These are phyloP conservation scores for Biscutella laevigata DNA, from an alignment of 441 rosid species.

Conservation along the genomic window DNA sequence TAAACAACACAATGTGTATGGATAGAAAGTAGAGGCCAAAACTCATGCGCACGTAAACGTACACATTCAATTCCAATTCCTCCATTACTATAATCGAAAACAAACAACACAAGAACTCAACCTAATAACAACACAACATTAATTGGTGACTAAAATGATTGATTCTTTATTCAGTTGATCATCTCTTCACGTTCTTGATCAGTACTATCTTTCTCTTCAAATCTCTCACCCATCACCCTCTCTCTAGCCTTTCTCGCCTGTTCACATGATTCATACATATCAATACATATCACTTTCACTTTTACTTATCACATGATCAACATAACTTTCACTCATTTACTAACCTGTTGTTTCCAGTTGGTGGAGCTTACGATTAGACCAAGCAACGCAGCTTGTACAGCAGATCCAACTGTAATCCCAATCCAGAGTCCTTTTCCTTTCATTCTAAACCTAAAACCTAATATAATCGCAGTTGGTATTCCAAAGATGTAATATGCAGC, in stretches of 20 bases:
- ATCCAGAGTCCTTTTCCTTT: constrained; percentile 49
- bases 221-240: constrained; percentile 21
- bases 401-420: constrained; percentile 43
- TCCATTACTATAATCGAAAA: no score
- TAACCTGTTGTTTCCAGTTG: constrained; percentile 52
- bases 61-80: no score
- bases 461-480: constrained; percentile 35
- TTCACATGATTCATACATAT: neutral
- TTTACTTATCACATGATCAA: neutral
- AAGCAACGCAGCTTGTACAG: constrained; percentile 32
- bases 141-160: no score
- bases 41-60: no score
- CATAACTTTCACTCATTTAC: constrained; percentile 5
- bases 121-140: no score
- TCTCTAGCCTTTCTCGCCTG: constrained; percentile 24
- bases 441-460: constrained; percentile 36
- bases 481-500: constrained; percentile 45
- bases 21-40: no score
- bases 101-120: no score
- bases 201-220: neutral
- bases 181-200: no score
- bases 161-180: no score
- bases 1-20: no score
- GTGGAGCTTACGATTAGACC: constrained; percentile 26
- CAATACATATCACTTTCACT: neutral